Conservation (phyloP, 352 stramenopile species). For the Pythium sukuiense region DNA sequence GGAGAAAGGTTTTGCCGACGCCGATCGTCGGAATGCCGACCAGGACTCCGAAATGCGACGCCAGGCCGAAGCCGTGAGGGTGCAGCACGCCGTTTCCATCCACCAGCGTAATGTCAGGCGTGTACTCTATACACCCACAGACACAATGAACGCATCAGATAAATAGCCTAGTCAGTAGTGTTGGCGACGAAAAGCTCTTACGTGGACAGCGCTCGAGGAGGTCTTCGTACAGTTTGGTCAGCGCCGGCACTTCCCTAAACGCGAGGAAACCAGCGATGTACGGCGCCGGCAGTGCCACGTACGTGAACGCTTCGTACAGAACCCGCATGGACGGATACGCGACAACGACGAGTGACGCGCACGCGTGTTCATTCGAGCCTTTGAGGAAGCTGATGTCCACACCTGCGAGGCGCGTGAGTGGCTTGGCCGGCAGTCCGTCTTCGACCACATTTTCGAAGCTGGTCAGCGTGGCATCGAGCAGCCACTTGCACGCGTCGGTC, state of each 20-base stretch:
- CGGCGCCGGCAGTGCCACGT: conserved; percentile 74
- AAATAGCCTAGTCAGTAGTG: background rate
- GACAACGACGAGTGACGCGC: conserved; percentile 79
- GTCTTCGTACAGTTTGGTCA: conserved; percentile 69
- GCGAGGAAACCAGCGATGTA: conserved; percentile 84
- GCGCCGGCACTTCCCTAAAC: conserved; percentile 75
- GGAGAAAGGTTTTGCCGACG: conserved; percentile 89
- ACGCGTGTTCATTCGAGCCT: conserved; percentile 76
- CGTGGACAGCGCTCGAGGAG: conserved; percentile 51
- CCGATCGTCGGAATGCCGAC: conserved; percentile 90
- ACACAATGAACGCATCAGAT: background rate
- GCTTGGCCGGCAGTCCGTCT: background rate
- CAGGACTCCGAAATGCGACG: conserved; percentile 92
- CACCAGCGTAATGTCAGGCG: conserved; percentile 90
- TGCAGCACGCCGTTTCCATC: conserved; percentile 92
- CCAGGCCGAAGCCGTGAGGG: conserved; percentile 89
- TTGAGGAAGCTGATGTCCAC: conserved; percentile 88
- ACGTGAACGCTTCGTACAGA: conserved; percentile 83
- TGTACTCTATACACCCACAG: conserved; percentile 37
- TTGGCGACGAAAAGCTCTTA: conserved; percentile 14
- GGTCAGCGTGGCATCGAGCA: conserved; percentile 14
- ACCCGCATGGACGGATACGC: conserved; percentile 59
- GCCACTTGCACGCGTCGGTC: conserved; percentile 46
- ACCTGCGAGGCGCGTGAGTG: conserved; percentile 52
- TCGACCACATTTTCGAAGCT: background rate